A percentile compares a stretch with the other conserved stretches of the same genome.
Conservation (phyloP, 768 basidiomycete genomes). For the Tephrocybe sp. region DNA sequence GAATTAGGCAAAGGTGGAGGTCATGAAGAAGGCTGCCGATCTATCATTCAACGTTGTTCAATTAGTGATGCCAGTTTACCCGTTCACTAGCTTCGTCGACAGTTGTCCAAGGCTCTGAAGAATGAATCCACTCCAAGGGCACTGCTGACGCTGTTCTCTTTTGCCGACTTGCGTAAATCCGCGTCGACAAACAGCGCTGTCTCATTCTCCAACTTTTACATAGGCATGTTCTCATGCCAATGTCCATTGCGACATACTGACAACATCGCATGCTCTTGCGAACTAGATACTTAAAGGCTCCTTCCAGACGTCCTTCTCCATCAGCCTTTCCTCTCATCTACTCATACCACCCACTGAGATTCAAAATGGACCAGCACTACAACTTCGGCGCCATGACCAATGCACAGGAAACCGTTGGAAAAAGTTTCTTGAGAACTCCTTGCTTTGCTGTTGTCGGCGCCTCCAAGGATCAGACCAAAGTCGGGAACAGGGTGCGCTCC, state of each 20-base stretch:
- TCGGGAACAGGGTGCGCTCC: slow-evolving; percentile 62
- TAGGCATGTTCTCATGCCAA: background rate
- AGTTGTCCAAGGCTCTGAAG: too few species aligned
- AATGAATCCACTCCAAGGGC: too few species aligned
- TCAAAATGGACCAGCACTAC: slow-evolving; percentile 14
- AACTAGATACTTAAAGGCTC: slow-evolving; percentile 4
- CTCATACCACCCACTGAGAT: slow-evolving; percentile 12
- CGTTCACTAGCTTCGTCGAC: too few species aligned
- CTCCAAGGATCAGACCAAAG: slow-evolving; percentile 76
- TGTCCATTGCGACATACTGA: slow-evolving; percentile 9
- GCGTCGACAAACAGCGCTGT: background rate
- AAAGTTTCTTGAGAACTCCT: slow-evolving; percentile 61
- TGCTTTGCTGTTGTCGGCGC: slow-evolving; percentile 80
- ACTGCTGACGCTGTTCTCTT: too few species aligned
- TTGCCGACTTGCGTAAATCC: slow-evolving; percentile 10
- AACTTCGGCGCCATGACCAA: slow-evolving; percentile 13
- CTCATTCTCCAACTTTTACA: background rate
- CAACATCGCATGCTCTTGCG: slow-evolving; percentile 7
- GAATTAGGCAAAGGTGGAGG: slow-evolving; percentile 7
- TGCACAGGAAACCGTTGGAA: slow-evolving; percentile 33
- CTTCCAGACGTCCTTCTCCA: background rate
- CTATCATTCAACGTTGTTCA: slow-evolving; percentile 2
- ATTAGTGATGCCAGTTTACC: background rate
- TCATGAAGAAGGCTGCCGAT: slow-evolving; percentile 15
- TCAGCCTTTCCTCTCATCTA: background rate